Evolutionary conservation across 2,329 filamentous ascomycete genomes (phyloP), one percentile per base, ranked within the genome.

Genomic region (Monosporascus ibericus): DNA sequence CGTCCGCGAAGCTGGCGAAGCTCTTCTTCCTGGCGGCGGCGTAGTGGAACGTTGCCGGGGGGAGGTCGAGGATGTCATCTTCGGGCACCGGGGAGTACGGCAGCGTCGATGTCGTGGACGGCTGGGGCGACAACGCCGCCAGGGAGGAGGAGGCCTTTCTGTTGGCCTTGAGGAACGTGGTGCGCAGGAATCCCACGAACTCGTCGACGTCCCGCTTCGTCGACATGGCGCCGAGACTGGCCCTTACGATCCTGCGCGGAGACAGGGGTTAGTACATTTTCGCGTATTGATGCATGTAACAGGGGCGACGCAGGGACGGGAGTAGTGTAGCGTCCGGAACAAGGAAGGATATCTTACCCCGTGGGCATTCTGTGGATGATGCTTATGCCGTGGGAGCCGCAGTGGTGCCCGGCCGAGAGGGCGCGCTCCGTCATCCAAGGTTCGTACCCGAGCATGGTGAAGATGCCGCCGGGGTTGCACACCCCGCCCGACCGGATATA

Each of bases 151-250:
- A 46, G 53, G 54, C 55, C 11, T 58, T 58, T 27, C 54, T 57
- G 34, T 55, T 50, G 27, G 53, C 51, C 49, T 68, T 62, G 37
- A 70, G 56, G 47, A 74, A 75, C 1, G 65, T 65, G n/a, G 67
- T 59, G 5, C 65, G 68, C 11, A 80, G 59, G 52, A 82, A 82
- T 3, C 65, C 55, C 7, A 80, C 48, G 38, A 82, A 75, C 0
- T 64, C 62, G 20, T 80, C 73, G 15, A 85, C 73, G 55, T 86
- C 83, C 3, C 70, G 65, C 20, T 72, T 63, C 2, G 78, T 84
- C 55, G 77, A 84, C 79, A 83, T 83, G 14, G 82, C 81, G 0
- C 84, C 83, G 2, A 86, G 68, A 53, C 80, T 84, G 6, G 77
- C 78, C 20, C 84, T 73, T 6, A 85, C 79, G 44, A 86, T 80